These are phyloP conservation scores for Amphirosellinia nigrospora DNA, from an alignment of 495 filamentous ascomycete genomes.

Conservation along the genomic window DNA sequence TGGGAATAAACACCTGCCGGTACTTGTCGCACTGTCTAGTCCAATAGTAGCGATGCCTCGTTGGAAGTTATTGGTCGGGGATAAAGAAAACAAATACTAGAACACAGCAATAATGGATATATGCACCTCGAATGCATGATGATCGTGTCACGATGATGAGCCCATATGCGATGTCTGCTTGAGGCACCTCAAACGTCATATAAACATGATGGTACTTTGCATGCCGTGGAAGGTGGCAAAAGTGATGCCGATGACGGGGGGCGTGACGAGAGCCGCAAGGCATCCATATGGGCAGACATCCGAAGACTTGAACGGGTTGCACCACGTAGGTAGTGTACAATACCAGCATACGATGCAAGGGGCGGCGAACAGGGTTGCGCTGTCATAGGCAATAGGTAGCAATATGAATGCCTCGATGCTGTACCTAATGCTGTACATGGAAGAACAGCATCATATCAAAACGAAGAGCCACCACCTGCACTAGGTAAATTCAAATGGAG, in stretches of 20 bases:
- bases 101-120: background rate
- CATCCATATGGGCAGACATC: slow-evolving; percentile 20
- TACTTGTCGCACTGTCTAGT: background rate
- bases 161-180: background rate
- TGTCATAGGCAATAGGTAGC: background rate
- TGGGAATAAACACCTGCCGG: background rate
- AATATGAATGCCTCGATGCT: background rate
- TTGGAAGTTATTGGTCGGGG: background rate
- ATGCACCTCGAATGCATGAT: background rate
- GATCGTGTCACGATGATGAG: slow-evolving; percentile 11
- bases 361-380: background rate
- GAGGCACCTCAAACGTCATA: slow-evolving; percentile 9
- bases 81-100: background rate
- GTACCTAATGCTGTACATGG: background rate
- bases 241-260: background rate
- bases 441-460: background rate
- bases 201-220: background rate
- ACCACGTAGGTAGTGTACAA: too few species aligned
- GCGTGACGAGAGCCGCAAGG: slow-evolving; percentile 10
- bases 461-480: background rate
- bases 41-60: background rate
- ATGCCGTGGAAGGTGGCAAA: slow-evolving; percentile 6
- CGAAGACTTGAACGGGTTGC: background rate
- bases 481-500: too few species aligned
- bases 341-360: background rate